Evolutionary conservation across 345 rosid genomes (phyloP), one percentile per base, ranked within the genome.

Genomic region (Moringa oleifera): DNA sequence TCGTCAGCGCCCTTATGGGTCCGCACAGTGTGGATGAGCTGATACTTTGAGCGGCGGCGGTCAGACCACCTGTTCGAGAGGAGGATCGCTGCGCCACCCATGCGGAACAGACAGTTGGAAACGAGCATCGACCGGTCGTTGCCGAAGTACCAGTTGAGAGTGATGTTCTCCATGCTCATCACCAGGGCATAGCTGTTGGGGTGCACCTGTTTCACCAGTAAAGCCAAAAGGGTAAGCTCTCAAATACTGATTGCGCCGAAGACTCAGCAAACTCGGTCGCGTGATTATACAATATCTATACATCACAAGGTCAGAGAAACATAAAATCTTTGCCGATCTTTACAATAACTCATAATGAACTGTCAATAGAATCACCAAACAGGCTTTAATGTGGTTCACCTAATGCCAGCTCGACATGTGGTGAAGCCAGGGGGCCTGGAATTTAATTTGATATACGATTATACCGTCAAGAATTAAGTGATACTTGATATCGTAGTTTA

Each of bases 51-150:
- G 0, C 88, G 85, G 58, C 85, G 80, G 49, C 93, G 85, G 61
- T 89, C 98, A 0, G 89, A 74, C 1, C 79, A 58, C 0, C 81
- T 79, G 88, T 87, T 92, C 0, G 98, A 79, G 62, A 92, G 86
- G 59, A 92, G 96, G 65, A 92, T 82, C 2, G 98, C 96, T 0
- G 96, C 98, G 2, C 96, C 98, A 0, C 98, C 98, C 90, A 91
- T 82, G 22, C 98, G 92, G 80, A 91, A 91, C 58, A 89, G 87
- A 67, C 96, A 92, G 73, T 92, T 91, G 3, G 98, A 82, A 18
- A 92, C 86, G 20, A 92, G 92, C 98, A 92, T 92, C 23, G 96
- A 81, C 21, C 95, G 81, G 80, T 89, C 90, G 20, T 92, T 92
- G 59, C 98, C 98, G 23, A 80, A 81, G 80, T 92, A 92, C 95